Evolutionary conservation across 225 moss, liverwort and hornwort genomes (phyloP).

Genomic region (Neckera pumila): DNA sequence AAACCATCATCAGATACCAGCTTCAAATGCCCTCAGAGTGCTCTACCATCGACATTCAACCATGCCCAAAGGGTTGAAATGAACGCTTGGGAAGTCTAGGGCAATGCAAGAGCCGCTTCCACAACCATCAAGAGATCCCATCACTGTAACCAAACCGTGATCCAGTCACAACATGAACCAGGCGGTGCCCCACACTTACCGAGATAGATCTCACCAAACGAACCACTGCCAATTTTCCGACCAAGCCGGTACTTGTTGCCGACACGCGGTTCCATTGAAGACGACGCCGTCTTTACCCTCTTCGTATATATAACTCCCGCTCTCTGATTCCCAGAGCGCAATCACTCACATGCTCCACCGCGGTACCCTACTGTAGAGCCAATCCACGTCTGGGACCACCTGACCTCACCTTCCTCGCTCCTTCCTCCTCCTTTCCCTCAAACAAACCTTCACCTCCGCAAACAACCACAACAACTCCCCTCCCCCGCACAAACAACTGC

Average conservation of each 20-base stretch:
- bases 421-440: not conserved
- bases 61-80: not conserved
- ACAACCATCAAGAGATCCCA: not conserved
- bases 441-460: not conserved
- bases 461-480: not conserved
- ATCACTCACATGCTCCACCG: conserved; percentile 20
- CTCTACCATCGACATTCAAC: not conserved
- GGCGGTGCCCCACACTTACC: conserved; percentile 31
- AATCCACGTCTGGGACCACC: not conserved
- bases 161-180: not conserved
- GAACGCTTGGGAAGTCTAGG: not conserved
- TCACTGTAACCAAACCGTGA: not conserved
- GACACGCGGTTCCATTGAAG: conserved; percentile 90
- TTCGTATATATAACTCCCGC: not conserved
- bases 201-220: conserved; percentile 76
- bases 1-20: not conserved
- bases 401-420: not conserved
- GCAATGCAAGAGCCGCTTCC: not conserved
- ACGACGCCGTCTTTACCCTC: conserved; percentile 13
- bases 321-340: not conserved
- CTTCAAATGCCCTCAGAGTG: not conserved
- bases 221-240: conserved; percentile 91
- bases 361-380: not conserved
- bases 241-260: conserved; percentile 88
- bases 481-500: not conserved